Evolutionary conservation across 306 rosid species (phyloP).

Genomic region (Inga oerstediana): DNA sequence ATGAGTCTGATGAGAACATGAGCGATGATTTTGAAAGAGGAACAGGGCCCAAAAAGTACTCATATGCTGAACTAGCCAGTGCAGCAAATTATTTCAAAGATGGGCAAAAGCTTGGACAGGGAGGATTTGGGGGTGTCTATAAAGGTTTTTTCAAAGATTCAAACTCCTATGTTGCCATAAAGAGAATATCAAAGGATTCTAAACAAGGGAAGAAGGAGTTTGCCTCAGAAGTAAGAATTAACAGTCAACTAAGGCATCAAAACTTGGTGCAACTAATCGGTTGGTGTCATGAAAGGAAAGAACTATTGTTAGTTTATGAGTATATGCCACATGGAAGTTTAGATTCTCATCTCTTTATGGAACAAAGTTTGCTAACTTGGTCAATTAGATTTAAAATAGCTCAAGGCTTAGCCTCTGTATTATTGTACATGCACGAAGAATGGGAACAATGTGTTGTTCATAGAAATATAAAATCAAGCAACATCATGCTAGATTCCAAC

Average conservation of each 20-base stretch:
- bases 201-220: not conserved
- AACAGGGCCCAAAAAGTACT: not conserved
- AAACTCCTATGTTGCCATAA: not conserved
- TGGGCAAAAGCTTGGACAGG: not conserved
- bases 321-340: constrained; percentile 27
- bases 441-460: not conserved
- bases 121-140: constrained; percentile 43
- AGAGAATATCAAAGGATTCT: not conserved
- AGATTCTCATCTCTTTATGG: not conserved
- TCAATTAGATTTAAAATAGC: not conserved
- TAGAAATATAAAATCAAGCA: not conserved
- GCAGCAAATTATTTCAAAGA: not conserved
- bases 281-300: constrained; percentile 45
- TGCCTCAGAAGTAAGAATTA: constrained; percentile 18
- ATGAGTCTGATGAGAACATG: not conserved
- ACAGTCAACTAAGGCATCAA: constrained; percentile 41
- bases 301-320: constrained; percentile 41
- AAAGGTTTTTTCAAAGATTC: not conserved
- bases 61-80: not conserved
- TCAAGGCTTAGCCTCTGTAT: not conserved
- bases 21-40: not conserved
- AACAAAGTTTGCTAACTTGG: not conserved
- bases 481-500: not conserved
- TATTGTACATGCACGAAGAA: not conserved
- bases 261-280: constrained; percentile 50